Evolutionary conservation across 148 eudicot species (phyloP).

Genomic region (Heliosperma pusillum): DNA sequence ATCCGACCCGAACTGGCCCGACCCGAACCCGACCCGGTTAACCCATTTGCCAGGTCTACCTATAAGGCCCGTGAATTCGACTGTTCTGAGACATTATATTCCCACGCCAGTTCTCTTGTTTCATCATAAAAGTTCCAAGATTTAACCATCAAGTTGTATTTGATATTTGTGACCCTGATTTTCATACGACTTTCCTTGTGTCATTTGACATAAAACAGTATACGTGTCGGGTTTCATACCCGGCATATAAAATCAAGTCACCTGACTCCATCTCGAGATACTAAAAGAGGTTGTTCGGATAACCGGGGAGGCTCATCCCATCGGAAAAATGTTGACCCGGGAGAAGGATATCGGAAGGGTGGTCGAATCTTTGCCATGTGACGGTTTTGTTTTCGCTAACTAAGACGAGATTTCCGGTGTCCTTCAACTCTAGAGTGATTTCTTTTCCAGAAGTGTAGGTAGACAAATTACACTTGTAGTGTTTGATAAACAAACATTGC

Average conservation of each 20-base stretch:
- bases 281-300: conserved; percentile 6
- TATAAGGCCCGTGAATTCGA: not conserved
- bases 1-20: no score
- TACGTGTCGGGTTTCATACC: conserved; percentile 7
- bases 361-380: conserved; percentile 7
- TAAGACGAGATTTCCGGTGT: conserved; percentile 4
- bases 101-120: not conserved
- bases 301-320: conserved; percentile 2
- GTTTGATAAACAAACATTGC: conserved; percentile 28
- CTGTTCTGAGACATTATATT: not conserved
- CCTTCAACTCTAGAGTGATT: not conserved
- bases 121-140: conserved; percentile 10
- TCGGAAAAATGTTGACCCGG: not conserved
- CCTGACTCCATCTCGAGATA: not conserved
- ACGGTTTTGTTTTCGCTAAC: not conserved
- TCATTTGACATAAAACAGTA: conserved; percentile 13
- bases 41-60: no score
- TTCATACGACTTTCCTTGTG: not conserved
- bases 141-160: not conserved
- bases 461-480: conserved; percentile 28
- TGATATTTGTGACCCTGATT: not conserved
- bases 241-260: not conserved
- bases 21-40: no score
- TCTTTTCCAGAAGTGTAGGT: not conserved
- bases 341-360: conserved; percentile 10